A percentile compares a stretch with the other conserved stretches of the same genome.
Conservation (phyloP, 352 stramenopile genomes). For the Phytophthora sp. region DNA sequence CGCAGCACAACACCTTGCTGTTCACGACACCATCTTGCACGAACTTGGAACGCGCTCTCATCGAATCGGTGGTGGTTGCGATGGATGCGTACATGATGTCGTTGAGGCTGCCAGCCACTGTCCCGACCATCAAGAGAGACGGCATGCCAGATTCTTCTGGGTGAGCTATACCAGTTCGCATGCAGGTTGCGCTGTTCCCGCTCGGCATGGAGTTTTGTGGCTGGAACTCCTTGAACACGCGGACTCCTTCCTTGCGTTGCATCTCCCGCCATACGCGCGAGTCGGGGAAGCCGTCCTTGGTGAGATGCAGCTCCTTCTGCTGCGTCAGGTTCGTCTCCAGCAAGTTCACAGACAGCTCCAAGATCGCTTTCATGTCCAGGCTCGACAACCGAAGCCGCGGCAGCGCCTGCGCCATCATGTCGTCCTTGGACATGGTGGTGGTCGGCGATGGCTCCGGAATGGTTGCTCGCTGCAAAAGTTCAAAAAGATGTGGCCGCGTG, state of each 20-base stretch:
- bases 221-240: constrained; percentile 47
- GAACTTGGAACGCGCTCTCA: constrained; percentile 52
- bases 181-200: constrained; percentile 31
- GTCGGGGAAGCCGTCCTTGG: constrained; percentile 47
- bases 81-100: constrained; percentile 64
- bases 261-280: constrained; percentile 50
- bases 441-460: constrained; percentile 22
- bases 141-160: constrained; percentile 24
- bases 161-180: constrained; percentile 18
- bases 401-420: constrained; percentile 40
- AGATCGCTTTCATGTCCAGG: constrained; percentile 38
- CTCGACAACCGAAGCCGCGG: constrained; percentile 41
- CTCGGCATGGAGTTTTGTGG: constrained; percentile 23
- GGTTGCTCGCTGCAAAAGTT: constrained; percentile 15
- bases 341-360: constrained; percentile 39
- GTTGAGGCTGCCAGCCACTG: constrained; percentile 45
- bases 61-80: constrained; percentile 37
- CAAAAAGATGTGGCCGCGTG: neutral
- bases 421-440: constrained; percentile 42
- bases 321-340: constrained; percentile 55
- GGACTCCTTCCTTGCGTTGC: constrained; percentile 43
- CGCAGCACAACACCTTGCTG: constrained; percentile 34
- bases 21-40: constrained; percentile 51
- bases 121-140: constrained; percentile 41
- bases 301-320: constrained; percentile 44